These are phyloP conservation scores for Colletotrichum paranaense DNA, from an alignment of 2,329 filamentous ascomycete species.

Conservation along the genomic window DNA sequence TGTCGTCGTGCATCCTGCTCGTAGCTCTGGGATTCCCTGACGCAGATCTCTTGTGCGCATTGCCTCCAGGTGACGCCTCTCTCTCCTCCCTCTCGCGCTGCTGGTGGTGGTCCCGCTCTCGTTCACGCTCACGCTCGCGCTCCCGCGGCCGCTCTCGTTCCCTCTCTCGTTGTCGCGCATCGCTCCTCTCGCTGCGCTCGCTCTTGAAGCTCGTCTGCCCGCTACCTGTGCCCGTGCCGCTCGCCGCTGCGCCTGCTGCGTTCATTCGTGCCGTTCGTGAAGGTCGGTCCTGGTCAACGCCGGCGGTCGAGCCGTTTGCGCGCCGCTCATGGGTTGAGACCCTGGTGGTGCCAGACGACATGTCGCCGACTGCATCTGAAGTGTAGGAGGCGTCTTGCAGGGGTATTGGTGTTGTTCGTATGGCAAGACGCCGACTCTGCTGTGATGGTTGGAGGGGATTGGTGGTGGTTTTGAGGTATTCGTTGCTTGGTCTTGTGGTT, in stretches of 20 bases:
- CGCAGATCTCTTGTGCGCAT: slow-evolving; percentile 66
- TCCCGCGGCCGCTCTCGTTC: slow-evolving; percentile 21
- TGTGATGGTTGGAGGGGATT: background rate
- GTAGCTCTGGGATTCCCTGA: slow-evolving; percentile 67
- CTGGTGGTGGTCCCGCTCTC: slow-evolving; percentile 42
- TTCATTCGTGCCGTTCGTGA: slow-evolving; percentile 47
- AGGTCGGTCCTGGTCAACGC: slow-evolving; percentile 45
- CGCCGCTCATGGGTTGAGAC: slow-evolving; percentile 55
- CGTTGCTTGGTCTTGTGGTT: background rate
- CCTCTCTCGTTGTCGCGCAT: slow-evolving; percentile 27
- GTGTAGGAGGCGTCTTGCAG: background rate
- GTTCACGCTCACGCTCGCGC: slow-evolving; percentile 41
- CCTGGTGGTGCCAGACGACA: slow-evolving; percentile 55
- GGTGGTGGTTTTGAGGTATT: background rate
- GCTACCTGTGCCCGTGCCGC: slow-evolving; percentile 16
- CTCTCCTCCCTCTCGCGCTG: slow-evolving; percentile 50
- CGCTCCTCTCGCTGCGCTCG: slow-evolving; percentile 40
- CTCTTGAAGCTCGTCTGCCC: slow-evolving; percentile 45
- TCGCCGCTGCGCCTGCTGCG: slow-evolving; percentile 37
- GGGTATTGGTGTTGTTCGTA: background rate
- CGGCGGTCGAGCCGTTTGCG: slow-evolving; percentile 46
- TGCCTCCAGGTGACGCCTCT: slow-evolving; percentile 46
- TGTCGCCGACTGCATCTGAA: slow-evolving; percentile 51
- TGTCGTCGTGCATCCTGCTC: slow-evolving; percentile 56
- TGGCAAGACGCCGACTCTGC: background rate